These are phyloP conservation scores for Austroboletus novae-zelandiae DNA, from an alignment of 1,284 basidiomycete species.

Conservation along the genomic window DNA sequence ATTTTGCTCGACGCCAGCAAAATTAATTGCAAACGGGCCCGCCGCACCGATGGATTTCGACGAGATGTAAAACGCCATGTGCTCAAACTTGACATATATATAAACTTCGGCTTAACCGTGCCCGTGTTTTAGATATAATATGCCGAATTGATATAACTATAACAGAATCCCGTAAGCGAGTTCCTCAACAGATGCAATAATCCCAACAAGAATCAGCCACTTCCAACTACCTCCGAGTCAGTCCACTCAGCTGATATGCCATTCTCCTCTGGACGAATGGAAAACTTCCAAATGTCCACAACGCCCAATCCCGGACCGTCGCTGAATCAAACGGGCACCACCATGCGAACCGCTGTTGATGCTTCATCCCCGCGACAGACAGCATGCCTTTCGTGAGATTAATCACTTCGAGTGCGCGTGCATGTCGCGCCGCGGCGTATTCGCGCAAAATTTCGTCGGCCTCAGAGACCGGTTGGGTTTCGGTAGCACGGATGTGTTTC, in stretches of 20 bases:
- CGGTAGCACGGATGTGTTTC: conserved; percentile 22
- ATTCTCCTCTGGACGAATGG: conserved; percentile 15
- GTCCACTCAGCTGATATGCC: conserved; percentile 21
- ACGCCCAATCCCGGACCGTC: conserved; percentile 9
- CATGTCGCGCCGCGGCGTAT: conserved; percentile 19
- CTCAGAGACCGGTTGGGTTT: conserved; percentile 6
- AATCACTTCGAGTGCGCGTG: conserved; percentile 24
- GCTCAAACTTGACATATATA: too few species aligned
- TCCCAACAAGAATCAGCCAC: too few species aligned
- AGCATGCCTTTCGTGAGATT: conserved; percentile 20
- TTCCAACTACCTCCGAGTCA: conserved; percentile 13
- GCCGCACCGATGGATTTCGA: too few species aligned
- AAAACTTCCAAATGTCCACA: conserved; percentile 18
- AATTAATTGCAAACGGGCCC: too few species aligned
- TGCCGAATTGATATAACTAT: too few species aligned
- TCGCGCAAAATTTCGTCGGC: conserved; percentile 20
- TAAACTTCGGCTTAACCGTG: too few species aligned
- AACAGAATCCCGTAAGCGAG: too few species aligned
- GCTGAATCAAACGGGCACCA: conserved; percentile 19
- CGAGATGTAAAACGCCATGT: too few species aligned
- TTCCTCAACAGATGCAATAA: too few species aligned
- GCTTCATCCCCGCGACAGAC: conserved; percentile 11
- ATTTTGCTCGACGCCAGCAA: too few species aligned
- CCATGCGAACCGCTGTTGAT: conserved; percentile 13
- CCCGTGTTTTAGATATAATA: too few species aligned